These are phyloP conservation scores for Salix udensis DNA, from an alignment of 345 rosid species.

Conservation along the genomic window DNA sequence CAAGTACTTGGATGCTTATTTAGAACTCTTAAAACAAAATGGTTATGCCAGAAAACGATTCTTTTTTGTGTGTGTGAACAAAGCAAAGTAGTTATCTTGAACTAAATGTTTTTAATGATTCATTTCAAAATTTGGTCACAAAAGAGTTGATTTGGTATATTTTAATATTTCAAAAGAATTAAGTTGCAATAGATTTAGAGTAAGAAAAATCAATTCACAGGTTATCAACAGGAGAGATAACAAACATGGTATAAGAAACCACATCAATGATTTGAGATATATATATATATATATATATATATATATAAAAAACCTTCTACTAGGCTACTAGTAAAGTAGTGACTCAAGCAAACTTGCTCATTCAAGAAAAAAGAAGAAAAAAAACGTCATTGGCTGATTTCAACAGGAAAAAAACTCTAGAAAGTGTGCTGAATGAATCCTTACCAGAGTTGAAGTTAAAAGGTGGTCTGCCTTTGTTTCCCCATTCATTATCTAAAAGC, in stretches of 20 bases:
- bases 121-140: neutral
- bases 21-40: neutral
- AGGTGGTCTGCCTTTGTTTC: conserved; percentile 27
- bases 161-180: neutral
- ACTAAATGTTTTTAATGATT: neutral
- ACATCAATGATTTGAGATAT: neutral
- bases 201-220: neutral
- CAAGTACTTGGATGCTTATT: neutral
- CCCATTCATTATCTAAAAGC: conserved; percentile 32
- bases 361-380: neutral
- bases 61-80: neutral
- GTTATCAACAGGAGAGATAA: neutral
- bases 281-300: too few relatives aligned
- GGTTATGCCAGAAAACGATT: neutral
- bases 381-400: neutral
- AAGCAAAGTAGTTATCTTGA: neutral
- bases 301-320: neutral
- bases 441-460: conserved; percentile 26
- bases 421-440: neutral
- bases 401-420: neutral
- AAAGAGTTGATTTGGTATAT: neutral
- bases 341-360: neutral
- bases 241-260: neutral
- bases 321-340: neutral
- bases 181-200: neutral